Percentiles rank a stretch among this genome's conserved stretches.
Evolutionary conservation across 192 early-diverging fungal species (phyloP).

Genomic region (Podila verticillata): DNA sequence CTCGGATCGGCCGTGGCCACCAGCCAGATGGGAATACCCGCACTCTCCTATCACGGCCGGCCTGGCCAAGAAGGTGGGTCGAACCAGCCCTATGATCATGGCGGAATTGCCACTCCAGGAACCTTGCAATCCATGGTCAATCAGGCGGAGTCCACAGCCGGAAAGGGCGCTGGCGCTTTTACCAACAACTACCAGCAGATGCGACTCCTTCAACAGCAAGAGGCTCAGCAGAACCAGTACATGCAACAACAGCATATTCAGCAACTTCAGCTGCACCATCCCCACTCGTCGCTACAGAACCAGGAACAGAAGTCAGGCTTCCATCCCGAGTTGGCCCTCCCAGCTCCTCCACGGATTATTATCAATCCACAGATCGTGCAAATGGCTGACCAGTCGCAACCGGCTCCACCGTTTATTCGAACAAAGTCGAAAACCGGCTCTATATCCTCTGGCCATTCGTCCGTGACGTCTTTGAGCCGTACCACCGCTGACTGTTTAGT

Average conservation of each 20-base stretch:
- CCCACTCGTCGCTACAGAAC: neutral
- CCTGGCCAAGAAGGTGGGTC: neutral
- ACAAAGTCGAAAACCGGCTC: neutral
- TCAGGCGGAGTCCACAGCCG: conserved; percentile 5
- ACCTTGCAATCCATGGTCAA: conserved; percentile 15
- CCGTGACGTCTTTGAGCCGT: neutral
- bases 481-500: neutral
- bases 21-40: neutral
- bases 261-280: conserved; percentile 13
- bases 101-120: neutral
- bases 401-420: neutral
- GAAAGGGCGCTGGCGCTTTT: conserved; percentile 10
- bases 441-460: neutral
- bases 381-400: neutral
- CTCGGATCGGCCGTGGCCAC: conserved; percentile 11
- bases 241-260: conserved; percentile 20
- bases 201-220: conserved; percentile 11
- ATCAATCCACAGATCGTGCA: conserved; percentile 14
- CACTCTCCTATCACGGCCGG: neutral
- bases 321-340: conserved; percentile 17
- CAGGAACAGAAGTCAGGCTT: conserved; percentile 7
- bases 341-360: neutral
- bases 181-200: conserved; percentile 14
- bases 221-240: conserved; percentile 4
- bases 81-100: neutral